Conservation (phyloP, 257 asterid genomes). For the Rhazya stricta region DNA sequence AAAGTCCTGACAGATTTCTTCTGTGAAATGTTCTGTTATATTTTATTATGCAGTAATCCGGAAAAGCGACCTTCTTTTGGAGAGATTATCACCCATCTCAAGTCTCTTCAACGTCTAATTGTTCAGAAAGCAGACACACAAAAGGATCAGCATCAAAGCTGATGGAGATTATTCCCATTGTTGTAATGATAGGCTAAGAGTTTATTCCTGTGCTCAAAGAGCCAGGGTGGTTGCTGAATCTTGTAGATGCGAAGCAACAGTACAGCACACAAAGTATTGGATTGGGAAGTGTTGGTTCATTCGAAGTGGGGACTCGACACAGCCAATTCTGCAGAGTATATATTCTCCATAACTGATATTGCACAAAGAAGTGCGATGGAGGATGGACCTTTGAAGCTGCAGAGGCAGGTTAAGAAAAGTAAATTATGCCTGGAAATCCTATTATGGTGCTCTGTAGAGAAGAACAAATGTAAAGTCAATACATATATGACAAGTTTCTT, state of each 20-base stretch:
- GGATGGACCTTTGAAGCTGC: constrained; percentile 18
- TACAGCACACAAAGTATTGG: constrained; percentile 24
- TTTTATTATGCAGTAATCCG: constrained; percentile 54
- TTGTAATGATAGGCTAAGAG: constrained; percentile 28
- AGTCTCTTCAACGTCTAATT: constrained; percentile 54
- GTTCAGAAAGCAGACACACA: constrained; percentile 36
- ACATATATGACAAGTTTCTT: constrained; percentile 31
- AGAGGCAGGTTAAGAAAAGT: constrained; percentile 9
- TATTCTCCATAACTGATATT: constrained; percentile 35
- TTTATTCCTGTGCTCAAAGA: constrained; percentile 31
- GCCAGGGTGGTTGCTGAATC: constrained; percentile 24
- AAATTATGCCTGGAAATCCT: constrained; percentile 11
- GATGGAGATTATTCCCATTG: constrained; percentile 15
- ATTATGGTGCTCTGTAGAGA: constrained; percentile 14
- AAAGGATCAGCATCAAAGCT: constrained; percentile 30
- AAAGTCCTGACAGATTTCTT: neutral
- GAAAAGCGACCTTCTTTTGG: constrained; percentile 84
- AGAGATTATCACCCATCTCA: constrained; percentile 76
- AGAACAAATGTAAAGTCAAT: constrained; percentile 21
- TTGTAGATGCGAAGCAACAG: constrained; percentile 24
- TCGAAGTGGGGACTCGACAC: constrained; percentile 83
- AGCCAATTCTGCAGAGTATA: constrained; percentile 31
- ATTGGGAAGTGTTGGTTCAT: constrained; percentile 69
- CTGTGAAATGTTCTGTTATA: neutral
- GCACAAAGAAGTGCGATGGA: constrained; percentile 57